Evolutionary conservation across 2,329 filamentous ascomycete genomes (phyloP), one percentile per base, ranked within the genome.

Genomic region (Cadophora gregata): DNA sequence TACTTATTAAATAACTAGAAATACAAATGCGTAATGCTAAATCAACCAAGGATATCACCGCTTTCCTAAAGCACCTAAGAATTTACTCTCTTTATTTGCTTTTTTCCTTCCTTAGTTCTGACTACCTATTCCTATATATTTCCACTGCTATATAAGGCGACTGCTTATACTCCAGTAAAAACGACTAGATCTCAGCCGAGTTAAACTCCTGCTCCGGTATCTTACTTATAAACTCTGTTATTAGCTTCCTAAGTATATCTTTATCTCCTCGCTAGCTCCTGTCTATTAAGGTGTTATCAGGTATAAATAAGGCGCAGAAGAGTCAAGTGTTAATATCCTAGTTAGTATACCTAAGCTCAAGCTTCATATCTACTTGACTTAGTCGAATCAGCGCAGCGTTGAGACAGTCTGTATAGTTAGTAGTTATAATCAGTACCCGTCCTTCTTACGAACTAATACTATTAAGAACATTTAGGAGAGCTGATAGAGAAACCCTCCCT

Each of bases 271-370:
- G 38, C 60, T 55, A 14, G 24, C 58, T 59, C 60, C 51, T 36
- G 27, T 63, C 55, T 42, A 10, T 4, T 59, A 47, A 59, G 16
- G 42, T 50, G 24, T 59, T 31, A 31, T 66, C 60, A 25, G 31
- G 31, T 53, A 59, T 63, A 63, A 72, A 77, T 29, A 77, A 76
- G 45, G 68, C 70, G 33, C 68, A 66, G 66, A 77, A 76, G 58
- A 77, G 73, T 8, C 71, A 71, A 10, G 60, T 68, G 24, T 75
- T 73, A 67, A 75, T 76, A 1, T 67, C 53, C 1, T 63, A 14
- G 53, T 67, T 70, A 12, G 74, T 73, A 10, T 75, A 70, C 48
- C 93, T 93, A 53, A 97, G 89, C 62, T 38, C 36, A 38, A 38
- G 8, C 36, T 38, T 38, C 36, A 3, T 38, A 14, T 38, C 36